Evolutionary conservation across 257 asterid genomes (phyloP).

Genomic region (Nicotiana sylvestris): DNA sequence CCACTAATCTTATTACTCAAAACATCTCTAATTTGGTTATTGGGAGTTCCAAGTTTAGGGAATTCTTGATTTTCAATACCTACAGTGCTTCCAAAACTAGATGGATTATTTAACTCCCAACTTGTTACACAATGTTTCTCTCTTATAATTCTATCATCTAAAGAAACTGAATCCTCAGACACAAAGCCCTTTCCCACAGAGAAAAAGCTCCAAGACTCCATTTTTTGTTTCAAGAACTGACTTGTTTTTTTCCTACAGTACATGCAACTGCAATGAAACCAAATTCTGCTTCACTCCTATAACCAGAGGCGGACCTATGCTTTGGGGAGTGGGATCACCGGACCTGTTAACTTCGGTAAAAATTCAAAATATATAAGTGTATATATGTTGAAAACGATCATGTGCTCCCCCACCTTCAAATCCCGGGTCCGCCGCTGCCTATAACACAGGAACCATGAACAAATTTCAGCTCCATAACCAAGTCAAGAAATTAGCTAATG

Average conservation of each 20-base stretch:
- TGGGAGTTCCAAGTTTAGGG: constrained; percentile 19
- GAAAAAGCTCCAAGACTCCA: constrained; percentile 32
- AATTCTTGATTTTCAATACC: constrained; percentile 20
- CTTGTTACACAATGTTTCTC: constrained; percentile 16
- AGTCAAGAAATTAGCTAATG: too few species aligned
- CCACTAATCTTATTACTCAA: too few species aligned
- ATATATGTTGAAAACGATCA: too few species aligned
- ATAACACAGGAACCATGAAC: neutral
- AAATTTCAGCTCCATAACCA: neutral
- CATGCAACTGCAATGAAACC: neutral
- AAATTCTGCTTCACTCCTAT: neutral
- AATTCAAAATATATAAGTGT: too few species aligned
- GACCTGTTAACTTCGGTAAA: too few species aligned
- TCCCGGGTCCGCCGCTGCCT: too few species aligned
- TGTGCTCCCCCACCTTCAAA: too few species aligned
- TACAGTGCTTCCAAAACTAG: too few species aligned
- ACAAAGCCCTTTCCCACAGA: constrained; percentile 22
- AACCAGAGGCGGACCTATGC: too few species aligned
- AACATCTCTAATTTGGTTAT: constrained; percentile 5
- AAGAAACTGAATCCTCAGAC: constrained; percentile 20
- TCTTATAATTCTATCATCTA: constrained; percentile 15
- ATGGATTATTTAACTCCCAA: constrained; percentile 5
- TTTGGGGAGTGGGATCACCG: too few species aligned
- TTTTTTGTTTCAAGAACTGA: neutral
- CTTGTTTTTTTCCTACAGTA: neutral